phyloP scores from a whole-genome alignment of 768 basidiomycete species.

The Tricholoma hemisulphureum region DNA sequence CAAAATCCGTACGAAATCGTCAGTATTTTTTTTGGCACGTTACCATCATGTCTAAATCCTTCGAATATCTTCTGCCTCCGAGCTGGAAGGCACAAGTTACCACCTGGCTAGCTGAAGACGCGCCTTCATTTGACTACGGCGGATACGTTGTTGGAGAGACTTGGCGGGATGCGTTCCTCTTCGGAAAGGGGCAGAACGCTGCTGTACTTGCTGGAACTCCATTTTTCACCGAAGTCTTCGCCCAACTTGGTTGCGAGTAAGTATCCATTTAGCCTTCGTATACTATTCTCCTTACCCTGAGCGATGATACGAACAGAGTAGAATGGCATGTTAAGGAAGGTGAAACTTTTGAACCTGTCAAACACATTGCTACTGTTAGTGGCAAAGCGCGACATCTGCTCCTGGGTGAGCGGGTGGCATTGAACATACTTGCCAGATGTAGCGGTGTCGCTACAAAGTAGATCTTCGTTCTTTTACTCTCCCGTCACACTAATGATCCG shows the following conservation, averaged over 20 bases:
- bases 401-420: slow-evolving; percentile 87
- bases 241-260: slow-evolving; percentile 85
- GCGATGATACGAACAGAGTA: slow-evolving; percentile 52
- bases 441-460: slow-evolving; percentile 97
- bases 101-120: slow-evolving; percentile 89
- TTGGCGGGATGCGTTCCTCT: slow-evolving; percentile 78
- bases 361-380: slow-evolving; percentile 85
- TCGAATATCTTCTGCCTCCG: slow-evolving; percentile 82
- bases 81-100: slow-evolving; percentile 85
- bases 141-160: slow-evolving; percentile 96
- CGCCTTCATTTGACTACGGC: slow-evolving; percentile 94
- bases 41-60: slow-evolving; percentile 31
- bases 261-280: slow-evolving; percentile 30
- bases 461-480: slow-evolving; percentile 19
- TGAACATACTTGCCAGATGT: slow-evolving; percentile 92
- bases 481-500: slow-evolving; percentile 5
- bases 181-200: slow-evolving; percentile 81
- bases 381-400: slow-evolving; percentile 88
- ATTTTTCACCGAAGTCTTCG: slow-evolving; percentile 92
- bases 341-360: slow-evolving; percentile 72
- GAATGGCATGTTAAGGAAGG: slow-evolving; percentile 94
- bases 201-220: slow-evolving; percentile 91
- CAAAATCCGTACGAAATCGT: neutral
- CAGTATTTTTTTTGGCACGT: neutral
- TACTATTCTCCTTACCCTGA: neutral